Evolutionary conservation across 106 monocot genomes (phyloP).

Genomic region (Dendrobium officinale): DNA sequence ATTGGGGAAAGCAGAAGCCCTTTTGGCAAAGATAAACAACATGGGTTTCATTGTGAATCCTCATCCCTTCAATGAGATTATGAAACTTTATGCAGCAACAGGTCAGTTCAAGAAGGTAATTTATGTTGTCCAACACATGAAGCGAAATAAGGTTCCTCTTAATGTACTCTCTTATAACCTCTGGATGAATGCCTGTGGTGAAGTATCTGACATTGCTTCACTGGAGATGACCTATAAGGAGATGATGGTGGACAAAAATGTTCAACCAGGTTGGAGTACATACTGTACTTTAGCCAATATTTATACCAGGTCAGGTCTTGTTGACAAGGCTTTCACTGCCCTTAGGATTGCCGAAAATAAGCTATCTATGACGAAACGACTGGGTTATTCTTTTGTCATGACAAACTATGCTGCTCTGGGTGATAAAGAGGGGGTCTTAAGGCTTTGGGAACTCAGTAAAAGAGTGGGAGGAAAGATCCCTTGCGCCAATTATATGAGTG

Average conservation of each 20-base stretch:
- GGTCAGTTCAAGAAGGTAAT: conserved; percentile 40
- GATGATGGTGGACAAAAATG: conserved; percentile 49
- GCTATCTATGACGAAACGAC: conserved; percentile 44
- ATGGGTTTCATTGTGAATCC: conserved; percentile 39
- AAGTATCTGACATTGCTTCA: conserved; percentile 33
- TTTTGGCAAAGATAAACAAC: conserved; percentile 42
- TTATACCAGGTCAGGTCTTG: conserved; percentile 25
- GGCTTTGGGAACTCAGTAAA: conserved; percentile 75
- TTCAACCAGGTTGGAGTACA: conserved; percentile 81
- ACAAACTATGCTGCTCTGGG: conserved; percentile 59
- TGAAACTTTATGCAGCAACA: conserved; percentile 71
- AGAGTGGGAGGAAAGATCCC: conserved; percentile 49
- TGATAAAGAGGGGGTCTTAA: conserved; percentile 41
- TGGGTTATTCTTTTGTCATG: conserved; percentile 77
- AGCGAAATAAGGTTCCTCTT: conserved; percentile 36
- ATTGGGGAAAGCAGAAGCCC: conserved; percentile 48
- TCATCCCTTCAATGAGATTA: conserved; percentile 77
- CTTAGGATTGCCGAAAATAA: conserved; percentile 55
- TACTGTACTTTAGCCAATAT: conserved; percentile 60
- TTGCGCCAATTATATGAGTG: conserved; percentile 61
- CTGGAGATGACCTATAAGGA: conserved; percentile 55
- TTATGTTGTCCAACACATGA: conserved; percentile 59
- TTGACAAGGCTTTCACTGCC: conserved; percentile 36
- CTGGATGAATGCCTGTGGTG: conserved; percentile 54
- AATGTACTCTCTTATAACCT: conserved; percentile 74